These are phyloP conservation scores for Zoysia japonica DNA, from an alignment of 176 grass and related monocot genomes.

Conservation along the genomic window DNA sequence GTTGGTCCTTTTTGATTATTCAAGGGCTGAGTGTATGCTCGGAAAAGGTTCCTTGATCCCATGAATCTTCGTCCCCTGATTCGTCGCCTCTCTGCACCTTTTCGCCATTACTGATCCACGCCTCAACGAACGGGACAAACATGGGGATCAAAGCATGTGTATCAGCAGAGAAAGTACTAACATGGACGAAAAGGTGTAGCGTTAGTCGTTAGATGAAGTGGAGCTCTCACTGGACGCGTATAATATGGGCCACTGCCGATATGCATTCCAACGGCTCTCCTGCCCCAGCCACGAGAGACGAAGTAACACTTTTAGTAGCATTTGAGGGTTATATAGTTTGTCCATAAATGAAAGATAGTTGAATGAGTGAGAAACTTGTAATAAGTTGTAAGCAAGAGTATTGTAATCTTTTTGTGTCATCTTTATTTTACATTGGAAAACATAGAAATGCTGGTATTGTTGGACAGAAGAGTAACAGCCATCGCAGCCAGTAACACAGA, in stretches of 20 bases:
- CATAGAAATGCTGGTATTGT: no score
- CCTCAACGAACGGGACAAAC: not conserved
- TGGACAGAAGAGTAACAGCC: not conserved
- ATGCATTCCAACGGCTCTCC: conserved; percentile 20
- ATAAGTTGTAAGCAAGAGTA: no score
- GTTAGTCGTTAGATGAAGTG: conserved; percentile 30
- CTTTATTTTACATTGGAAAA: no score
- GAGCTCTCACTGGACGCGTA: conserved; percentile 3
- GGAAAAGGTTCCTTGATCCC: no score
- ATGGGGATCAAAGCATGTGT: not conserved
- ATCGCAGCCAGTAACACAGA: not conserved
- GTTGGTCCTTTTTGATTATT: no score
- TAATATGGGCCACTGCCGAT: not conserved
- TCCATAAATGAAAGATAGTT: no score
- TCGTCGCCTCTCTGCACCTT: not conserved
- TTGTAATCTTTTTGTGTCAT: no score
- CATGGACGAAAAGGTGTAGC: not conserved
- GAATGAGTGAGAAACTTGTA: no score
- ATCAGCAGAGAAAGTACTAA: not conserved
- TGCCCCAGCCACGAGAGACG: not conserved
- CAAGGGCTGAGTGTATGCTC: no score
- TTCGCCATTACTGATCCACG: conserved; percentile 12
- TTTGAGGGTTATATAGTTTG: no score
- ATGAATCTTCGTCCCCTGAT: not conserved
- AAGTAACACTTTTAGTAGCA: not conserved